Base-by-base conservation (phyloP, 257 asterid genomes). In the Solanum dulcamara region DNA sequence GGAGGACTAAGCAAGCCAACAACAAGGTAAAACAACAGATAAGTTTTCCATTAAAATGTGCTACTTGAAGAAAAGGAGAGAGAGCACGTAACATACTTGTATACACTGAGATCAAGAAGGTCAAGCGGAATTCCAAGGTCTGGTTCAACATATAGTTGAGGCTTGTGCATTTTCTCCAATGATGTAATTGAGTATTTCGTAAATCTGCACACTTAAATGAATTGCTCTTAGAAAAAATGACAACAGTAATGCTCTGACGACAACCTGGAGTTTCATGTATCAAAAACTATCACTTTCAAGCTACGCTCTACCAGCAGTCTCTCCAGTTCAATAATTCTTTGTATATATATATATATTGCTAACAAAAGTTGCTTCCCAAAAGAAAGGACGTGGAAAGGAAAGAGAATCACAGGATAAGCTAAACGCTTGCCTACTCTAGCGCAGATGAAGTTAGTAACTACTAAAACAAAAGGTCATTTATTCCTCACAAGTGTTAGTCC, bases 41-140 rank as follows among this genome's bases (percentile, higher is more conserved):
- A 44, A 85, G 60, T 24, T 17, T 85, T 20, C 59, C 38, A 59
- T 17, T 32, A 32, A 71, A 85, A 68, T 15, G 51, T 51, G 74
- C 48, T 4, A 84, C 62, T 26, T 44, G 72, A 33, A 81, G 48
- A 81, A 85, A 64, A 81, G 81, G 81, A 85, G 67, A 83, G 84
- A 59, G 84, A 72, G 38, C 26, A 20, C 30, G 74, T 66, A 79
- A 89, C 90, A 88, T 95, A 97, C 99, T 94, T 95, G 91, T 94
- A 97, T 40, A 97, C 97, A 80, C 97, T 95, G 87, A 96, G 94
- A 91, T 96, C 99, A 91, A 96, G 99, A 84, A 96, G 94, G 91
- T 96, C 99, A 62, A 95, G 94, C 2, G 99, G 98, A 87, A 95
- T 96, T 86, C 98, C 99, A 40, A 96, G 93, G 91, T 96, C 99